Conservation (phyloP, 2,329 filamentous ascomycete genomes). For the Diaporthe citriasiana region DNA sequence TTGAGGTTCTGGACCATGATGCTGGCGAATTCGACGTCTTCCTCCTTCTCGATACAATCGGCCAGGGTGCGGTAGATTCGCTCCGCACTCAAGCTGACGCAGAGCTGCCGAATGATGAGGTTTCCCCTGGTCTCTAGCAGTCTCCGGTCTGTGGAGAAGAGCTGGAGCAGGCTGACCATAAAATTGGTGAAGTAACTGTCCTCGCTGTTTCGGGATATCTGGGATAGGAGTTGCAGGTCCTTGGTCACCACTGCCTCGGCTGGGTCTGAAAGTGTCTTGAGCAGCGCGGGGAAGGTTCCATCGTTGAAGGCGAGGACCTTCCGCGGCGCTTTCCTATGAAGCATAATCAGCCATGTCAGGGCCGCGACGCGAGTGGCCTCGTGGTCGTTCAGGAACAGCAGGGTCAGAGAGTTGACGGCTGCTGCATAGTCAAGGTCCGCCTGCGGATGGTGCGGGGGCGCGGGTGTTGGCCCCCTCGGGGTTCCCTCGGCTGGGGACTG, state of each 20-base stretch:
- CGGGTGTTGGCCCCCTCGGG: slow-evolving; percentile 61
- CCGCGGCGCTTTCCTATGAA: slow-evolving; percentile 92
- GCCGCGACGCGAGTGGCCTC: slow-evolving; percentile 95
- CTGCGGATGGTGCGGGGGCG: slow-evolving; percentile 59
- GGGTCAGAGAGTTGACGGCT: slow-evolving; percentile 90
- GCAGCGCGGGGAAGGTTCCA: slow-evolving; percentile 93
- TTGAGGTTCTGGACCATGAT: slow-evolving; percentile 99
- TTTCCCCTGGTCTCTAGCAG: slow-evolving; percentile 94
- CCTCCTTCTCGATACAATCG: slow-evolving; percentile 96
- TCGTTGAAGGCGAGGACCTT: slow-evolving; percentile 97
- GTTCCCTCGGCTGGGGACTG: slow-evolving; percentile 49
- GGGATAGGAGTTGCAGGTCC: slow-evolving; percentile 91
- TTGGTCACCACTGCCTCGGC: slow-evolving; percentile 96
- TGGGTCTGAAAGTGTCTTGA: slow-evolving; percentile 96
- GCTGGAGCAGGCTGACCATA: slow-evolving; percentile 95
- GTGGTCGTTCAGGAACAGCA: slow-evolving; percentile 96
- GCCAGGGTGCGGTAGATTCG: slow-evolving; percentile 95
- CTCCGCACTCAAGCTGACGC: slow-evolving; percentile 91
- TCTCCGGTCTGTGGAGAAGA: slow-evolving; percentile 94
- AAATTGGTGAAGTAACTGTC: slow-evolving; percentile 98
- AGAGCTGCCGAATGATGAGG: slow-evolving; percentile 95
- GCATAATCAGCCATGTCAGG: slow-evolving; percentile 96
- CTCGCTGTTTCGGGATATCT: slow-evolving; percentile 96
- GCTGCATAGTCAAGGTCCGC: slow-evolving; percentile 95
- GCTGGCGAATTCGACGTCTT: slow-evolving; percentile 97